Conservation (phyloP, 2,329 filamentous ascomycete species). For the Samsoniella hepiali region DNA sequence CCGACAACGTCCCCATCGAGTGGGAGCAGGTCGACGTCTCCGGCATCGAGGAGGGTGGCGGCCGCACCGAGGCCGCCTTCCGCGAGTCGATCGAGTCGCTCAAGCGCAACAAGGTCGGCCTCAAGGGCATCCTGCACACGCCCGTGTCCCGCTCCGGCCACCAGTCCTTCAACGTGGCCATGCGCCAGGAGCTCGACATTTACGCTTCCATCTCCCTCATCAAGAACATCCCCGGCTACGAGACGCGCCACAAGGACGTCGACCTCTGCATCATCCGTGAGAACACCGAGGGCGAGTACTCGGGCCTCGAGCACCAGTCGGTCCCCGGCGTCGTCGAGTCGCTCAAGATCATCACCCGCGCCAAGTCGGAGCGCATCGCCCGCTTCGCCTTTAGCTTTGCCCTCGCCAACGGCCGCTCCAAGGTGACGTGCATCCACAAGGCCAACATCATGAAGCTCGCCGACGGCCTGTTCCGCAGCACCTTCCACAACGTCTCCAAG, state of each 20-base stretch:
- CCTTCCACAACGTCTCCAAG: conserved; percentile 88
- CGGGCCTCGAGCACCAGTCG: conserved; percentile 96
- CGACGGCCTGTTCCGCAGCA: conserved; percentile 97
- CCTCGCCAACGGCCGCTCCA: conserved; percentile 97
- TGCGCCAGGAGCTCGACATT: conserved; percentile 98
- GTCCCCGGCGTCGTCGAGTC: conserved; percentile 96
- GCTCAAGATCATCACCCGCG: conserved; percentile 98
- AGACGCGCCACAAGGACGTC: conserved; percentile 95
- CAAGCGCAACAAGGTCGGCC: conserved; percentile 96
- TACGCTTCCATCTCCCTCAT: conserved; percentile 97
- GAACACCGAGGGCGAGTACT: conserved; percentile 99
- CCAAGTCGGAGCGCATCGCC: conserved; percentile 98
- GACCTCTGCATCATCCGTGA: conserved; percentile 99
- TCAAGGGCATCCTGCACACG: conserved; percentile 98
- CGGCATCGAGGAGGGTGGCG: conserved; percentile 79
- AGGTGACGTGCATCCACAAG: conserved; percentile 99
- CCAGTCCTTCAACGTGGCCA: conserved; percentile 98
- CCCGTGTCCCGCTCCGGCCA: conserved; percentile 95
- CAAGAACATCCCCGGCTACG: conserved; percentile 99
- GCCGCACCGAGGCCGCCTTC: conserved; percentile 92
- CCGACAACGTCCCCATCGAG: conserved; percentile 96
- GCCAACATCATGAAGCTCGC: conserved; percentile 99
- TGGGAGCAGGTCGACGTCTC: conserved; percentile 98
- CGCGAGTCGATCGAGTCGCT: conserved; percentile 92
- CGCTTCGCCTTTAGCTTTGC: conserved; percentile 99